Evolutionary conservation across 2,329 filamentous ascomycete genomes (phyloP).

Genomic region (Xylariaceae sp.): DNA sequence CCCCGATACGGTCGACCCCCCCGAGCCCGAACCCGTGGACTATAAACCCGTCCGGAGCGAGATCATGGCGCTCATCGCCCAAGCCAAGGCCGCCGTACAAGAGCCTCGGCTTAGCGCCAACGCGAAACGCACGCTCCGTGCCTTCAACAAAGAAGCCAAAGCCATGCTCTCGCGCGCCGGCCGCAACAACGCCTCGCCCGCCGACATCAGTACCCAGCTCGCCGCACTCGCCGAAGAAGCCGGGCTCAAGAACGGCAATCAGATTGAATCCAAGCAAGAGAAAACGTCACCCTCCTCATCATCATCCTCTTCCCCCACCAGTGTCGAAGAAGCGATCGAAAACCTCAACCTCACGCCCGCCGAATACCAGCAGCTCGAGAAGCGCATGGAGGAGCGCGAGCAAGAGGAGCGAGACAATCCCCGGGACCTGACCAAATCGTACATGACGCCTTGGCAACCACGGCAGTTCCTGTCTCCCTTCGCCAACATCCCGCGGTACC

Average conservation of each 20-base stretch:
- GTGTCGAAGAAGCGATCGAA: constrained; percentile 6
- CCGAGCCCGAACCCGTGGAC: constrained; percentile 21
- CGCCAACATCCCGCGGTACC: constrained; percentile 89
- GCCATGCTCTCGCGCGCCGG: constrained; percentile 56
- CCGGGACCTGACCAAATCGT: constrained; percentile 72
- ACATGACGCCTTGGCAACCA: constrained; percentile 86
- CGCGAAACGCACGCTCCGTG: constrained; percentile 71
- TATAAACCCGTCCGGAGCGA: constrained; percentile 30
- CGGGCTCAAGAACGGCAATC: constrained; percentile 31
- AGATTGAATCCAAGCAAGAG: too few species aligned
- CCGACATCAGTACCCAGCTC: constrained; percentile 52
- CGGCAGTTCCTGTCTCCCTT: constrained; percentile 85
- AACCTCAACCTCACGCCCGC: constrained; percentile 44
- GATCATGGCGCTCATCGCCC: constrained; percentile 50
- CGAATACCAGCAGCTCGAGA: constrained; percentile 51
- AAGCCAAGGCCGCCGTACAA: constrained; percentile 58
- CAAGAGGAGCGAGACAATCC: constrained; percentile 69
- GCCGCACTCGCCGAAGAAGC: constrained; percentile 46
- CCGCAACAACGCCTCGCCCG: constrained; percentile 29
- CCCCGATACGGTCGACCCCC: constrained; percentile 34
- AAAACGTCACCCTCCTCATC: constrained; percentile 21
- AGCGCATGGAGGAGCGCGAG: constrained; percentile 58
- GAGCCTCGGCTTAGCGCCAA: constrained; percentile 59
- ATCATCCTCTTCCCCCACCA: constrained; percentile 14
- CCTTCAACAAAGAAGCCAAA: constrained; percentile 64